A percentile compares a stretch with the other conserved stretches of the same genome.
phyloP scores from a whole-genome alignment of 768 basidiomycete genomes.

The Pleurotus pulmonarius region DNA sequence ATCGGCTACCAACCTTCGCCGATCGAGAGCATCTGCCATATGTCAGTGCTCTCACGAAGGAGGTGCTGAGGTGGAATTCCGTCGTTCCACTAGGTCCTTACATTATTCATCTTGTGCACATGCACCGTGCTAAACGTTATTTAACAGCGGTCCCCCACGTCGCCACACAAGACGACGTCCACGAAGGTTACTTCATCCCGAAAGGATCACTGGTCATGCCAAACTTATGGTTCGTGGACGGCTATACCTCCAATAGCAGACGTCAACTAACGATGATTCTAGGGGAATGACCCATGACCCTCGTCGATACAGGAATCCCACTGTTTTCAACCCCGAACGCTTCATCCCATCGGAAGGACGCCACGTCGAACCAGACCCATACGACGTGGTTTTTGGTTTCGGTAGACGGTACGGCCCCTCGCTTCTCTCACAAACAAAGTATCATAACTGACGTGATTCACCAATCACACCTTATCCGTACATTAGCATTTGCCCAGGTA shows the following conservation, averaged over 20 bases:
- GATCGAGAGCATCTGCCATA: constrained; percentile 60
- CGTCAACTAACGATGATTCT: background rate
- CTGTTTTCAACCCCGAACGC: constrained; percentile 57
- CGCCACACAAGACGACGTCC: constrained; percentile 55
- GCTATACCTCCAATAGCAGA: background rate
- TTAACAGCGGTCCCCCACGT: constrained; percentile 49
- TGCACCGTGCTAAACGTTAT: background rate
- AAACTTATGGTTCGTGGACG: constrained; percentile 41
- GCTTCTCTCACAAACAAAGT: background rate
- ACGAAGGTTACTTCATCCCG: constrained; percentile 60
- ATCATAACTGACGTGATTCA: background rate
- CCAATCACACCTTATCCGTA: background rate
- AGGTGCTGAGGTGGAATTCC: constrained; percentile 51
- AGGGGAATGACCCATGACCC: constrained; percentile 56
- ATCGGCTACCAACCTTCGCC: constrained; percentile 56
- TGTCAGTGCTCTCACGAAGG: constrained; percentile 55
- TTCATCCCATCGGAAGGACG: constrained; percentile 43
- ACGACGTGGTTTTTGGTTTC: constrained; percentile 64
- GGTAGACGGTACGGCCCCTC: constrained; percentile 51
- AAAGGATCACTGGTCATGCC: constrained; percentile 50
- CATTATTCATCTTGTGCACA: no score
- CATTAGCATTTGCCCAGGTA: constrained; percentile 47
- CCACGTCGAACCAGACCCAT: constrained; percentile 51
- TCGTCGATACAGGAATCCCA: constrained; percentile 47
- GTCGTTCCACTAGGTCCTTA: constrained; percentile 39